Conservation (phyloP, 768 basidiomycete species). For the Rhizopogon rudus region DNA sequence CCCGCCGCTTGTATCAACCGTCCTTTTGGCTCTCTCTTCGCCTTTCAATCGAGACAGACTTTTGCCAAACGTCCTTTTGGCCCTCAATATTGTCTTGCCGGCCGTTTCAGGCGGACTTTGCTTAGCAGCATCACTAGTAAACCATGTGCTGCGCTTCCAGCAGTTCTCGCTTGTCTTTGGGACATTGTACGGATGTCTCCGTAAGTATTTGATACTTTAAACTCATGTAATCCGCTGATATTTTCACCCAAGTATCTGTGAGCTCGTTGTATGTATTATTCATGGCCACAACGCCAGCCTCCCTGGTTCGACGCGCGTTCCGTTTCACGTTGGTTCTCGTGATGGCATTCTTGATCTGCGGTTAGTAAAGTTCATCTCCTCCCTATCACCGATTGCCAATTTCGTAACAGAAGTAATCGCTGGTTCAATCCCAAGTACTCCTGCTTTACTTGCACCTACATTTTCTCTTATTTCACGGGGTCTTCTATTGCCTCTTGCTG, state of each 20-base stretch:
- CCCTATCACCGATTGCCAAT: background rate
- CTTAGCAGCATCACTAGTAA: slow-evolving; percentile 9
- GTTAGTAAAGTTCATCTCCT: slow-evolving; percentile 12
- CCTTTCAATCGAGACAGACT: slow-evolving; percentile 6
- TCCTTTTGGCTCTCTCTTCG: slow-evolving; percentile 7
- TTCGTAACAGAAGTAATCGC: slow-evolving; percentile 18
- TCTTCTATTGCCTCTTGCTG: slow-evolving; percentile 14
- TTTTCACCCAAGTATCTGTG: slow-evolving; percentile 15
- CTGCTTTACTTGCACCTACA: slow-evolving; percentile 18
- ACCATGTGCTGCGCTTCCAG: slow-evolving; percentile 9
- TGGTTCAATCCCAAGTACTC: slow-evolving; percentile 18
- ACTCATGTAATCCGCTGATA: background rate
- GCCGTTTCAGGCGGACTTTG: slow-evolving; percentile 17
- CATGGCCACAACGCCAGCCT: slow-evolving; percentile 7
- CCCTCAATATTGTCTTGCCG: slow-evolving; percentile 19
- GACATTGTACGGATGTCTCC: slow-evolving; percentile 15
- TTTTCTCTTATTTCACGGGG: slow-evolving; percentile 20
- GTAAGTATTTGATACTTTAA: slow-evolving; percentile 8
- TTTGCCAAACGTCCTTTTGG: slow-evolving; percentile 5
- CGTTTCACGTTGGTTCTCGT: slow-evolving; percentile 12
- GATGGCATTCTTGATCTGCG: slow-evolving; percentile 19
- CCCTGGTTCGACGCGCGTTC: slow-evolving; percentile 7
- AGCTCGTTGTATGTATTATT: slow-evolving; percentile 18
- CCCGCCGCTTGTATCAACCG: slow-evolving; percentile 17
- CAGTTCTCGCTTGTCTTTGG: slow-evolving; percentile 12